Percentiles rank a stretch among this genome's conserved stretches.
Evolutionary conservation across 805 yeast species (phyloP).

Genomic region (Sporopachydermia quercuum): DNA sequence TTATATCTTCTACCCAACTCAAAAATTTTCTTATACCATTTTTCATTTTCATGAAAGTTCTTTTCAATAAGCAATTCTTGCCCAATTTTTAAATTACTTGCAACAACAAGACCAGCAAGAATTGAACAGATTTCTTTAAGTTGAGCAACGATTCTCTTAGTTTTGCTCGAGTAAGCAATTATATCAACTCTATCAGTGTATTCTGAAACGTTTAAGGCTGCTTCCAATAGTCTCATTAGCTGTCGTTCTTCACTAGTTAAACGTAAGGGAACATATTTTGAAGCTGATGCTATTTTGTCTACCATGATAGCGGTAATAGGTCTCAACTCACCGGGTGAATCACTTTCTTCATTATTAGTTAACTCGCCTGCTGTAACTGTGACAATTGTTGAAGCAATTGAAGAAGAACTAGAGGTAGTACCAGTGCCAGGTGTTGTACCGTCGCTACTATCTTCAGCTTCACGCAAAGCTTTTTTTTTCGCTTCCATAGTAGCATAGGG

Average conservation of each 20-base stretch:
- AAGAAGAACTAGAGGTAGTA: not conserved
- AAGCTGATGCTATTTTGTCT: constrained; percentile 26
- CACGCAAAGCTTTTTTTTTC: constrained; percentile 7
- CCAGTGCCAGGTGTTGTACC: constrained; percentile 6
- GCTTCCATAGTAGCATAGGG: constrained; percentile 10
- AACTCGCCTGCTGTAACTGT: constrained; percentile 1
- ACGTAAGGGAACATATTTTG: constrained; percentile 53
- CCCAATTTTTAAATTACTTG: constrained; percentile 60
- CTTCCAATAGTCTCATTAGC: constrained; percentile 48
- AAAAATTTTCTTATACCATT: constrained; percentile 57
- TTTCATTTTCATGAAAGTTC: constrained; percentile 53
- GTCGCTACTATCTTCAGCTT: constrained; percentile 9
- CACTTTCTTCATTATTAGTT: constrained; percentile 2
- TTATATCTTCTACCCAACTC: constrained; percentile 73
- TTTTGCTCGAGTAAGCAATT: constrained; percentile 46
- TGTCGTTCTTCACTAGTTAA: constrained; percentile 56
- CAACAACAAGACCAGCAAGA: constrained; percentile 63
- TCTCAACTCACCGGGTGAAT: constrained; percentile 13
- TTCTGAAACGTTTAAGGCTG: constrained; percentile 66
- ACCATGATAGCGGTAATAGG: constrained; percentile 14
- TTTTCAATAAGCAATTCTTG: constrained; percentile 42
- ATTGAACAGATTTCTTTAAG: constrained; percentile 66
- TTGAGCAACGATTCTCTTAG: constrained; percentile 59
- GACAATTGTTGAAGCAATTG: constrained; percentile 2
- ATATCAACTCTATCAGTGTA: constrained; percentile 72